Base-by-base conservation (phyloP, 2,329 filamentous ascomycete species). In the Ceratocystis smalleyi region DNA sequence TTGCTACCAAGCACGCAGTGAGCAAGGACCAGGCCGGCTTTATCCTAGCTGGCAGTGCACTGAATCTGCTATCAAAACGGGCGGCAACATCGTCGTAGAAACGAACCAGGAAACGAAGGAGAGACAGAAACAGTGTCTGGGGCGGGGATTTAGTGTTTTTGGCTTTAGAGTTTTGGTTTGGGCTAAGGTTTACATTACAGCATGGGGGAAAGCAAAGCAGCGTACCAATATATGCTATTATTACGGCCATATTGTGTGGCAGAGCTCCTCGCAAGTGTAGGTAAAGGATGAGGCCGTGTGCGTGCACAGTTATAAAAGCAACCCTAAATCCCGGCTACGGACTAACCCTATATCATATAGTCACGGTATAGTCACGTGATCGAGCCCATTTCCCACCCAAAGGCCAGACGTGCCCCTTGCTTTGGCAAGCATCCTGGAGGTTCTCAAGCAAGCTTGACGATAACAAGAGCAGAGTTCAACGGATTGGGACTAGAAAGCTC, bases 11-110 rank as follows among this genome's bases (percentile, higher is more conserved):
- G 76, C 92, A 96, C 73, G 89, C 89, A 12, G 80, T 99, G 67
- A 95, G 85, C 72, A 82, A 86, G 76, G 94, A 96, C 73, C 94
- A 99, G 79, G 89, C 89, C 67, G 85, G 82, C 0, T 99, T 97
- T 72, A 89, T 99, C 68, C 78, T 99, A 61, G 94, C 94, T 0
- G 94, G 94, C 2, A 96, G 90, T 74, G 94, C 94, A 51, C 75
- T 99, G 76, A 99, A 99, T 75, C 73, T 97, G 74, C 76, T 99
- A 70, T 88, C 91, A 57, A 86, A 86, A 79, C 68, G 71, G 69
- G 67, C 64, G 22, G 40, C 43, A 19, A 19, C 43, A 6, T 15
- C 35, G 47, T 49, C 47, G n/a, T 49, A 49, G 47, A 49, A 22
- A n/a, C 17, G 15, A 12, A n/a, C 15, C 43, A 3, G 12, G 47